These are phyloP conservation scores for Tetrapisispora namnaoensis DNA, from an alignment of 805 yeast genomes.

Conservation along the genomic window DNA sequence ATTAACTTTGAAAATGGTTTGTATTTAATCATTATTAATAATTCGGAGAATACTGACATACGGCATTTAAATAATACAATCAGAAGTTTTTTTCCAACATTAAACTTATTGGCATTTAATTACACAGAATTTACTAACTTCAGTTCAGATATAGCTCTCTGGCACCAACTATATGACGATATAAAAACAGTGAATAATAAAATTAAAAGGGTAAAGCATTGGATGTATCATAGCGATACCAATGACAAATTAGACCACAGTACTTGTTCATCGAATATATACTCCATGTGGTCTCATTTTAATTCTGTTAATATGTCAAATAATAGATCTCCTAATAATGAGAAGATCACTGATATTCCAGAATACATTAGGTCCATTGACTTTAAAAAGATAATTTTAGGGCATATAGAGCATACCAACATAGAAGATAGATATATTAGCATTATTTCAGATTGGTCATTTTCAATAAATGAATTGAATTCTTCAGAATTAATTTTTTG, in stretches of 20 bases:
- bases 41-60: constrained; percentile 3
- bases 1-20: constrained; percentile 19
- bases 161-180: constrained; percentile 1
- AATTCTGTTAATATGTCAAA: background rate
- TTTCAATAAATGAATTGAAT: constrained; percentile 21
- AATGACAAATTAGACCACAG: constrained; percentile 3
- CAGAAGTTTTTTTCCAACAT: constrained; percentile 14
- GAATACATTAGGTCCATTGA: constrained; percentile 13
- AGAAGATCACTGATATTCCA: constrained; percentile 8
- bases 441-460: constrained; percentile 21
- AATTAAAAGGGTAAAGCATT: constrained; percentile 21
- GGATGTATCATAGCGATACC: constrained; percentile 22
- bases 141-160: background rate
- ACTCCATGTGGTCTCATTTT: constrained; percentile 24
- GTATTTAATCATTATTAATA: constrained; percentile 14
- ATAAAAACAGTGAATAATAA: constrained; percentile 8
- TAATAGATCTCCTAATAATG: background rate
- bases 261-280: constrained; percentile 15
- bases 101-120: constrained; percentile 9
- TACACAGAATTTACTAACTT: background rate
- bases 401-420: background rate
- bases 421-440: constrained; percentile 9
- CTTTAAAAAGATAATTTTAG: constrained; percentile 7
- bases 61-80: constrained; percentile 11
- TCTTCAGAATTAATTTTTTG: constrained; percentile 22